Conservation (phyloP, 306 rosid genomes). For the Prunus dulcis region DNA sequence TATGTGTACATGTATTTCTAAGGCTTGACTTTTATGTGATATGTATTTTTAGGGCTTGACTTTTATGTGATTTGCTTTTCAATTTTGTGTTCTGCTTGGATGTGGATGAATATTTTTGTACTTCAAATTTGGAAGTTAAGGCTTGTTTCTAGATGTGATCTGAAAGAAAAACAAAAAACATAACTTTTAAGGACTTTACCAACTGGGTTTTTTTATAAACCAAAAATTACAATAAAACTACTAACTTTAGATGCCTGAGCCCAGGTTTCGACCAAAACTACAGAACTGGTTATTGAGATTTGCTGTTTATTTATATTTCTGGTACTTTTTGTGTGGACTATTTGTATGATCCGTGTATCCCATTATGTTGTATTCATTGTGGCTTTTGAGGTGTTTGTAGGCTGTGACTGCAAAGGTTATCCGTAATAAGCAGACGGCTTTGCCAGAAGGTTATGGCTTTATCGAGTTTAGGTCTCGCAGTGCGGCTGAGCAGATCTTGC, state of each 20-base stretch:
- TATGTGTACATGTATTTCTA: not conserved
- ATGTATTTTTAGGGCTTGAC: not conserved
- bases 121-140: not conserved
- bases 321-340: not conserved
- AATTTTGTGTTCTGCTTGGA: not conserved
- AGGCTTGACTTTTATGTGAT: not conserved
- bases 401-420: slow-evolving; percentile 49
- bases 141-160: not conserved
- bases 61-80: not conserved
- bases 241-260: not conserved
- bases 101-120: not conserved
- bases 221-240: not conserved
- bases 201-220: not conserved
- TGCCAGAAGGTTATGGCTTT: slow-evolving; percentile 64
- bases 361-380: not conserved
- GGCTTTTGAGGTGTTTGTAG: slow-evolving; percentile 18
- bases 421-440: slow-evolving; percentile 49
- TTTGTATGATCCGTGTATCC: not conserved
- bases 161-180: not conserved
- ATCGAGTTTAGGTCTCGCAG: slow-evolving; percentile 47
- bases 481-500: slow-evolving; percentile 48
- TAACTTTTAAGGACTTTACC: not conserved
- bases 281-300: not conserved
- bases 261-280: not conserved
- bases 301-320: not conserved